Base-by-base conservation (phyloP, 139 green algal species). In the Coccomyxa sp. region DNA sequence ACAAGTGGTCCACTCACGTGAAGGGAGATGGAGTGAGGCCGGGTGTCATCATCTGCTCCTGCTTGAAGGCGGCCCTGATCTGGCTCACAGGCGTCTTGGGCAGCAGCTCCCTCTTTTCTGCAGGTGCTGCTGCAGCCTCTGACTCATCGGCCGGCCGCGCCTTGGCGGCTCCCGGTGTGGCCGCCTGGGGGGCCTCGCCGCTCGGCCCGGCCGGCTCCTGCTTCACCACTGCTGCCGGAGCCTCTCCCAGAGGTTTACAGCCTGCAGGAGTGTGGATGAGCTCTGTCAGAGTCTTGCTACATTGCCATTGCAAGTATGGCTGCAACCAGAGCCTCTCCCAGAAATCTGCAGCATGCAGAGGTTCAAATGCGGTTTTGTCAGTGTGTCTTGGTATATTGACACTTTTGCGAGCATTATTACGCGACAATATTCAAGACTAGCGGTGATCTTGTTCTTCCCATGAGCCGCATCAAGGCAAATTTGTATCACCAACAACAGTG, bases 11-110 rank as follows among this genome's bases (percentile, higher is more conserved):
- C 25, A 84, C 87, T 85, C 51, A 90, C 57, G 87, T 84, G 32
- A 84, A 90, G 59, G 84, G 87, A 27, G 87, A 88, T 9, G 85
- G 87, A 13, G 79, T 80, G 14, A 84, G 82, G 10, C 78, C 78
- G 3, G 83, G 77, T n/a, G 51, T 31, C 21, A 28, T 38, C 58
- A 78, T 58, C 57, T 27, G 13, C 28, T 76, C 13, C n/a, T 18
- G 30, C n/a, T 51, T 51, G 71, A n/a, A 23, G 13, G 59, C 57
- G 9, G 66, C 21, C 57, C 13, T 31, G 63, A 82, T 67, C 27
- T 71, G 63, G 63, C 66, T 80, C 60, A 75, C 67, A 25, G 68
- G 25, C 57, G 58, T 71, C 82, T 58, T 79, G 30, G 79, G 60
- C 16, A 58, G 32, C 30, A 60, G 58, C 45, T 74, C 68, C 17